These are phyloP conservation scores for Colletotrichum sidae DNA, from an alignment of 2,329 filamentous ascomycete species.

Conservation along the genomic window DNA sequence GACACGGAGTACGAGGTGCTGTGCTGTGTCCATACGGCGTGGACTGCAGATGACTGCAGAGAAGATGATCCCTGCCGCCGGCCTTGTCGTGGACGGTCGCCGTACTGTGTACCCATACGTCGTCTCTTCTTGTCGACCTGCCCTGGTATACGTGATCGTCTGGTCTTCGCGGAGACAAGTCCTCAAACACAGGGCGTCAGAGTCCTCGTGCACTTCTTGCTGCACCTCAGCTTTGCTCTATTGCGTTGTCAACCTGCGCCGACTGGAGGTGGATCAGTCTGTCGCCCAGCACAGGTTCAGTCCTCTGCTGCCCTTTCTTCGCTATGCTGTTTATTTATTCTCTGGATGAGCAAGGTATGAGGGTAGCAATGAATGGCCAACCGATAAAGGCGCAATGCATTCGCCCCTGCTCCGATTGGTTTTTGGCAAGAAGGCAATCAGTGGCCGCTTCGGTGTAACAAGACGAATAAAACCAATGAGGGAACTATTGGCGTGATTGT, in stretches of 20 bases:
- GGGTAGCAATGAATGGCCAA: too few species aligned
- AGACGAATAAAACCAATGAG: neutral
- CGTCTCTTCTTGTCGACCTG: constrained; percentile 17
- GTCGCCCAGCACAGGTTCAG: too few species aligned
- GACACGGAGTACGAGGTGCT: too few species aligned
- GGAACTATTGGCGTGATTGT: neutral
- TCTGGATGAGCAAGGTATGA: too few species aligned
- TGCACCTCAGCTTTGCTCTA: neutral
- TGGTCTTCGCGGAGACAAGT: constrained; percentile 18
- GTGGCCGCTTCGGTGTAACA: constrained; percentile 13
- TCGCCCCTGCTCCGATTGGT: too few species aligned
- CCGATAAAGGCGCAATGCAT: too few species aligned
- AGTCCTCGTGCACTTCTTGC: constrained; percentile 13
- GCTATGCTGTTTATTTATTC: too few species aligned
- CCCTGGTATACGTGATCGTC: constrained; percentile 2
- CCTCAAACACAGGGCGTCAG: constrained; percentile 27
- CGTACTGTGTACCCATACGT: constrained; percentile 3
- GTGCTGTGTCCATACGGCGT: too few species aligned
- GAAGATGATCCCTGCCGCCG: neutral
- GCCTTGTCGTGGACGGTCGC: neutral
- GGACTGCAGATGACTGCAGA: too few species aligned
- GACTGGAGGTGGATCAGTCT: too few species aligned
- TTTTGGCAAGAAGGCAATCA: neutral
- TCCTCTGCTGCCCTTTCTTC: neutral
- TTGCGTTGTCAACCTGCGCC: too few species aligned